A percentile compares a stretch with the other conserved stretches of the same genome.
phyloP scores from a whole-genome alignment of 2,329 filamentous ascomycete genomes.

The Stylonectria norvegica region DNA sequence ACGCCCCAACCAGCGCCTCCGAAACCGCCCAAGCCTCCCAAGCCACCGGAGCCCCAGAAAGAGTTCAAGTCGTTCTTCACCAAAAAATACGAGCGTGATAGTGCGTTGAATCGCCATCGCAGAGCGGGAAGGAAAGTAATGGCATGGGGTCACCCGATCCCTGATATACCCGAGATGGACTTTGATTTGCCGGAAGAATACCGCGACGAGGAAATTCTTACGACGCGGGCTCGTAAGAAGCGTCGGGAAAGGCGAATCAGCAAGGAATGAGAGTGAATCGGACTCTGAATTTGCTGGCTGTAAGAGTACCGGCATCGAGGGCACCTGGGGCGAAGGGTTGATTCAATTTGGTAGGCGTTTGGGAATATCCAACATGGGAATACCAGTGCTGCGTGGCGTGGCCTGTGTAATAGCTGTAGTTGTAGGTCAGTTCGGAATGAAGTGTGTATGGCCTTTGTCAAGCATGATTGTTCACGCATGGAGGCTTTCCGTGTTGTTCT shows the following conservation, averaged over 20 bases:
- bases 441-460: too few species aligned
- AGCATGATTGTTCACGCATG: too few species aligned
- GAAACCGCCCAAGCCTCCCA: slow-evolving; percentile 24
- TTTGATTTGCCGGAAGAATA: slow-evolving; percentile 72
- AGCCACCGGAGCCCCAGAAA: slow-evolving; percentile 41
- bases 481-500: too few species aligned
- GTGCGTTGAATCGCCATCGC: slow-evolving; percentile 69
- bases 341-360: slow-evolving; percentile 19
- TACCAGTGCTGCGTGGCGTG: too few species aligned
- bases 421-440: too few species aligned
- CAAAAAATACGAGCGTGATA: slow-evolving; percentile 75
- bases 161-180: slow-evolving; percentile 66
- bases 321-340: slow-evolving; percentile 2
- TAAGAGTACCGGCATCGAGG: slow-evolving; percentile 9
- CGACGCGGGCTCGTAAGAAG: slow-evolving; percentile 59
- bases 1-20: slow-evolving; percentile 22
- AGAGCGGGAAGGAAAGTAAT: slow-evolving; percentile 66
- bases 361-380: too few species aligned
- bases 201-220: slow-evolving; percentile 52
- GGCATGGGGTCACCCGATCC: slow-evolving; percentile 80
- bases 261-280: slow-evolving; percentile 30
- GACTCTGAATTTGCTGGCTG: neutral
- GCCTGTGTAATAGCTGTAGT: neutral
- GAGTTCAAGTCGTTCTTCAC: slow-evolving; percentile 86
- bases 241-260: slow-evolving; percentile 57